Evolutionary conservation across 805 yeast genomes (phyloP), one percentile per base, ranked within the genome.

Genomic region (Kazachstania psychrophila): DNA sequence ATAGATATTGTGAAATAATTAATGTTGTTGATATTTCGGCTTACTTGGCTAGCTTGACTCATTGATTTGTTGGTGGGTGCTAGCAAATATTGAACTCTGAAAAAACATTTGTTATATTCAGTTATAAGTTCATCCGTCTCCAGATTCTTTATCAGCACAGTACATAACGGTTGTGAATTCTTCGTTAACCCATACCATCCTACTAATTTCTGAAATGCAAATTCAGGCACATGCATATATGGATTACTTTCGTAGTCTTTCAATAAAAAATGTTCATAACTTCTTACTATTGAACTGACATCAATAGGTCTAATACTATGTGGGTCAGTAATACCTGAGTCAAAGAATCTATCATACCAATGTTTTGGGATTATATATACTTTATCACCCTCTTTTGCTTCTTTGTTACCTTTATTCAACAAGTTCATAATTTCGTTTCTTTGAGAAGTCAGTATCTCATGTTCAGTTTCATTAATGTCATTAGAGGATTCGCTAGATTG

Each of bases 161-260:
- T 64, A n/a, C 45, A 42, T 1, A 69, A 54, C 0, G 70, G 64
- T 6, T 43, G 41, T 5, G 69, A 60, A 4, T 49, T 52, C 1
- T 68, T 66, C 1, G 56, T 49, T 16, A 72, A 34, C 0, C 81
- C 82, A 52, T 76, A 78, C 77, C 80, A 73, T 23, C 64, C 61
- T 1, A 52, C 55, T 8, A 79, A 52, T 40, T 62, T 49, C 3
- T 62, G 48, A 45, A 73, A 78, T 2, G 70, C 63, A 5, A 60
- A 54, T 6, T 68, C 69, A 0, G 73, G 59, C 0, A 79, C 56
- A 0, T 64, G 49, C 36, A 57, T 25, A 40, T 65, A 48, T 11
- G 66, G 59, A 34, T 47, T 33, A 13, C 38, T 22, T 15, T 43
- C 34, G 43, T 49, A 46, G 28, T 61, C 64, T 16, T 38, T 50